Conservation (phyloP, 2,329 filamentous ascomycete genomes). For the Didymella pomorum region DNA sequence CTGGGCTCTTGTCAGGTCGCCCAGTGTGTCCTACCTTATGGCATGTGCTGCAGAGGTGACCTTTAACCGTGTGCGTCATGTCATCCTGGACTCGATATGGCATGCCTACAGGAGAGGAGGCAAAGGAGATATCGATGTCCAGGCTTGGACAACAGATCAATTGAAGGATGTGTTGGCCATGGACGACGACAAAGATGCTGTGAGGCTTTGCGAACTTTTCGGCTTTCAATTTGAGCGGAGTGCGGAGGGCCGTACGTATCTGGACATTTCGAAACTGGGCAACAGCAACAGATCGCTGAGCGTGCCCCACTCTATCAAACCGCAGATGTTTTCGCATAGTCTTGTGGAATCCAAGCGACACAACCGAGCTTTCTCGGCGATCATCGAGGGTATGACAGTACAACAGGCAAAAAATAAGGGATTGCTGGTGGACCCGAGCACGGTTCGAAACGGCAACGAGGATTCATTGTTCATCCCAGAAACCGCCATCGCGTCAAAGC, state of each 20-base stretch:
- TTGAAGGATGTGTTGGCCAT: constrained; percentile 63
- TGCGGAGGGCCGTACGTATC: constrained; percentile 56
- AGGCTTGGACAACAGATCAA: constrained; percentile 65
- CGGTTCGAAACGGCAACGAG: constrained; percentile 34
- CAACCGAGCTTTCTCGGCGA: constrained; percentile 62
- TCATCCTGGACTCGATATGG: constrained; percentile 64
- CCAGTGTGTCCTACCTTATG: constrained; percentile 67
- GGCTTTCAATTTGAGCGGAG: constrained; percentile 60
- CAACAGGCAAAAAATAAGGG: constrained; percentile 59
- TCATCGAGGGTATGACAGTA: constrained; percentile 65
- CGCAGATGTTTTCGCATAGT: constrained; percentile 62
- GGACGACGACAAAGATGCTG: constrained; percentile 63
- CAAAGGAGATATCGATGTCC: constrained; percentile 54
- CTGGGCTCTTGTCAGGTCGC: constrained; percentile 64
- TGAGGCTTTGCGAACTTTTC: constrained; percentile 62
- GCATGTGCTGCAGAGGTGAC: constrained; percentile 70
- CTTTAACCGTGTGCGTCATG: constrained; percentile 66
- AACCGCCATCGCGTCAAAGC: constrained; percentile 13
- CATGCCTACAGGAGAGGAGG: constrained; percentile 62
- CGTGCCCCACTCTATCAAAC: constrained; percentile 42
- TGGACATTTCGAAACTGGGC: constrained; percentile 62
- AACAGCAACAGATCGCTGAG: constrained; percentile 33
- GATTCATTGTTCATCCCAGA: constrained; percentile 55
- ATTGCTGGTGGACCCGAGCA: constrained; percentile 56
- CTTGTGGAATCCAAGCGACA: constrained; percentile 67